phyloP scores from a whole-genome alignment of 2,329 filamentous ascomycete genomes.

The Talaromyces pinophilus region DNA sequence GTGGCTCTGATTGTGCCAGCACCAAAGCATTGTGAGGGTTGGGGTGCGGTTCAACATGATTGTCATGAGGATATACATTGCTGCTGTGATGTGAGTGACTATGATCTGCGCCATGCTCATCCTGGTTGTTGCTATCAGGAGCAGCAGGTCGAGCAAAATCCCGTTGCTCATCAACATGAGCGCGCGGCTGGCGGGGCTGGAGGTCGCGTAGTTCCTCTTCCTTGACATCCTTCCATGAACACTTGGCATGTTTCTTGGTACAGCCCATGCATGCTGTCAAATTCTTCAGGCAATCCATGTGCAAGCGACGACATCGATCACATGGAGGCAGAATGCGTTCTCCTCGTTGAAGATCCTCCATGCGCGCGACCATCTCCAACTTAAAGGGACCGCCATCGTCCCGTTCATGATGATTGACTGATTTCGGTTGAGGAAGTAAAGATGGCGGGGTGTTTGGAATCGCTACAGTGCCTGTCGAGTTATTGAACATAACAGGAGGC shows the following conservation, averaged over 20 bases:
- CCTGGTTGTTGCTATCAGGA: constrained; percentile 11
- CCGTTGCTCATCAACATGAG: constrained; percentile 16
- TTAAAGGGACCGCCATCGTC: constrained; percentile 62
- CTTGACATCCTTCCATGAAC: constrained; percentile 78
- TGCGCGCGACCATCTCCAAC: constrained; percentile 68
- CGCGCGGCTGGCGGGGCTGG: constrained; percentile 25
- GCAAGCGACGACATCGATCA: constrained; percentile 76
- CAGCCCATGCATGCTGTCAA: constrained; percentile 83
- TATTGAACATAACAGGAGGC: constrained; percentile 21
- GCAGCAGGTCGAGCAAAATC: constrained; percentile 13
- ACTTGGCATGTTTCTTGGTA: constrained; percentile 87
- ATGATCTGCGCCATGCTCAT: constrained; percentile 11
- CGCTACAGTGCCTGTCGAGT: constrained; percentile 52
- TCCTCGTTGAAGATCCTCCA: constrained; percentile 73
- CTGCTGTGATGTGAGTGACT: constrained; percentile 4
- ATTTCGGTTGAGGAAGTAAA: constrained; percentile 52
- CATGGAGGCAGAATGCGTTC: constrained; percentile 79
- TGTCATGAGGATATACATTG: not conserved
- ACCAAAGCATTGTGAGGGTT: constrained; percentile 6
- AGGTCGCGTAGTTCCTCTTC: constrained; percentile 62
- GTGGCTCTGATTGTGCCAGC: constrained; percentile 13
- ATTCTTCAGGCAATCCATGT: constrained; percentile 82
- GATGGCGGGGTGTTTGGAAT: constrained; percentile 58
- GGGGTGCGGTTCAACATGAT: constrained; percentile 1
- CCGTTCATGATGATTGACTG: constrained; percentile 50